Conservation (phyloP, 208 protist species). For the Trypanosoma grayi region DNA sequence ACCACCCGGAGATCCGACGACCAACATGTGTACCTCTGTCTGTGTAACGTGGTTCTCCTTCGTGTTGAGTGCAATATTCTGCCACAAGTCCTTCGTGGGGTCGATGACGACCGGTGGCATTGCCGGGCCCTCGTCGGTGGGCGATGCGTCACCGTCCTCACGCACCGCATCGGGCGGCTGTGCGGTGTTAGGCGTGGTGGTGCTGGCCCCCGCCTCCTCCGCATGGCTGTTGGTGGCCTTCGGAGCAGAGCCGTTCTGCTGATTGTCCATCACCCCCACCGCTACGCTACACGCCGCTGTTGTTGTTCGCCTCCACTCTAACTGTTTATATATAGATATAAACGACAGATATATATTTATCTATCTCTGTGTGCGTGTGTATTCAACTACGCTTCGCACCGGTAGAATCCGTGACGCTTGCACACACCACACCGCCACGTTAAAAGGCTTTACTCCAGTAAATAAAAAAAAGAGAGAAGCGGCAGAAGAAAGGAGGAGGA, state of each 20-base stretch:
- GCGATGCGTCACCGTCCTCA: not conserved
- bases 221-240: not conserved
- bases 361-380: too few species aligned
- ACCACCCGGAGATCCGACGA: slow-evolving; percentile 61
- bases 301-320: too few species aligned
- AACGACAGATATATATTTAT: too few species aligned
- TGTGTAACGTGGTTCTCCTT: slow-evolving; percentile 55
- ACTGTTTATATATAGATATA: too few species aligned
- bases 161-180: not conserved
- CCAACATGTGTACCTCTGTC: slow-evolving; percentile 64
- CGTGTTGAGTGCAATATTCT: slow-evolving; percentile 84
- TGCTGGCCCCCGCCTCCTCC: not conserved
- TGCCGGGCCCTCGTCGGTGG: slow-evolving; percentile 6
- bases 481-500: not conserved
- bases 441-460: not conserved
- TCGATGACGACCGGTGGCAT: slow-evolving; percentile 56
- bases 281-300: too few species aligned
- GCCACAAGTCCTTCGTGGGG: slow-evolving; percentile 83
- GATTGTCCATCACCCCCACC: not conserved
- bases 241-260: not conserved
- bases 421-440: not conserved
- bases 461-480: slow-evolving; percentile 7
- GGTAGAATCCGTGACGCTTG: too few species aligned
- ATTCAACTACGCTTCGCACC: too few species aligned
- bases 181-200: not conserved